Conservation (phyloP, 768 basidiomycete genomes). For the Tubosaeta sp. region DNA sequence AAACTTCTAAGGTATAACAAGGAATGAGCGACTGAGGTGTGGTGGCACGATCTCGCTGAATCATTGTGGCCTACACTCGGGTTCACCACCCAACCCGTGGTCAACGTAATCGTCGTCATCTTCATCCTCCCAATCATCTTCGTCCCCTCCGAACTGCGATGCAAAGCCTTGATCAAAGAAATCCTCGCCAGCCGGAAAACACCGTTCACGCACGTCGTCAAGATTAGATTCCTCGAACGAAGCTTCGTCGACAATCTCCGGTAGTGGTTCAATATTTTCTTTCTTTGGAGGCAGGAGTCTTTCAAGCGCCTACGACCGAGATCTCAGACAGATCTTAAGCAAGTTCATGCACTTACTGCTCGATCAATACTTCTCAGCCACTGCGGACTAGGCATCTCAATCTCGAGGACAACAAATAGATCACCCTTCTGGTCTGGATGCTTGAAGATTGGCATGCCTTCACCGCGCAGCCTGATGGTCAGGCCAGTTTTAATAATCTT, state of each 20-base stretch:
- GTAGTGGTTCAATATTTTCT: slow-evolving; percentile 63
- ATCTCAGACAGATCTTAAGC: slow-evolving; percentile 3
- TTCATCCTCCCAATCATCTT: slow-evolving; percentile 69
- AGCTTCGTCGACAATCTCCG: slow-evolving; percentile 66
- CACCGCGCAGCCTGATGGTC: slow-evolving; percentile 70
- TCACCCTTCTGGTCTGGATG: slow-evolving; percentile 68
- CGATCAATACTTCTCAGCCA: slow-evolving; percentile 70
- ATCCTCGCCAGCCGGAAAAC: slow-evolving; percentile 65
- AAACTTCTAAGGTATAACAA: slow-evolving; percentile 13
- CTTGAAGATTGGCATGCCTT: slow-evolving; percentile 86
- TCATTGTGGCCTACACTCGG: slow-evolving; percentile 63
- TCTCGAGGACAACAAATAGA: slow-evolving; percentile 73
- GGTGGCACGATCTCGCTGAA: slow-evolving; percentile 7
- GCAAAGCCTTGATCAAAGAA: slow-evolving; percentile 76
- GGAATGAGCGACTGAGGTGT: slow-evolving; percentile 9
- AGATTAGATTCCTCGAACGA: slow-evolving; percentile 73
- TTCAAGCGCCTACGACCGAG: slow-evolving; percentile 51
- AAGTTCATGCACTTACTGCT: slow-evolving; percentile 38
- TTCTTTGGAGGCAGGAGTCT: slow-evolving; percentile 75
- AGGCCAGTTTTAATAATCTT: slow-evolving; percentile 74
- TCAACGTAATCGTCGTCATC: slow-evolving; percentile 57
- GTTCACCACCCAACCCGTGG: slow-evolving; percentile 37
- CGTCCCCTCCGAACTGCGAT: slow-evolving; percentile 66
- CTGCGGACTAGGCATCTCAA: slow-evolving; percentile 82
- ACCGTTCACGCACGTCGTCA: slow-evolving; percentile 78